phyloP scores from a whole-genome alignment of 371 early-diverging fungal genomes.

The Funneliformis caledonium region DNA sequence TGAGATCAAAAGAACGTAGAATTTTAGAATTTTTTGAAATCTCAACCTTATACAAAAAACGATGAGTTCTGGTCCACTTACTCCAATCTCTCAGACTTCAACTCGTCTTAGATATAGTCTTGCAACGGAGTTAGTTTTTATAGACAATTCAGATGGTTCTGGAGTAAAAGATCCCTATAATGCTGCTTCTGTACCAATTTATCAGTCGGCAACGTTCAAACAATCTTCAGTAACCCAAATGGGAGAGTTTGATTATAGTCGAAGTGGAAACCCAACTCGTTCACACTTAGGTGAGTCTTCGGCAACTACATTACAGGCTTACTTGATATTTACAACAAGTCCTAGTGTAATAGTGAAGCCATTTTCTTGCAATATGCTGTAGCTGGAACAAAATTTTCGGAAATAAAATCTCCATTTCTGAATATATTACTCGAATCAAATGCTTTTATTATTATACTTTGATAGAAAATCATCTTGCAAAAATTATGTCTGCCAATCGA shows the following conservation, averaged over 20 bases:
- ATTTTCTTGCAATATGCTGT: not conserved
- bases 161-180: constrained; percentile 81
- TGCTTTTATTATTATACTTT: not conserved
- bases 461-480: constrained; percentile 79
- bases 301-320: not conserved
- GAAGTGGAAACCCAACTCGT: constrained; percentile 90
- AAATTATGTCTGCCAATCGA: constrained; percentile 80
- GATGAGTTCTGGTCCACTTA: constrained; percentile 24
- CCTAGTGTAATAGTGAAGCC: not conserved
- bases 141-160: constrained; percentile 68
- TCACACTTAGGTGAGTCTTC: constrained; percentile 72
- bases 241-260: constrained; percentile 93
- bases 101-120: constrained; percentile 69
- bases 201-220: constrained; percentile 97
- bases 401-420: not conserved
- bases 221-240: constrained; percentile 77
- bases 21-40: too few species aligned
- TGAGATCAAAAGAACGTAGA: too few species aligned
- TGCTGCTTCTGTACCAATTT: constrained; percentile 92
- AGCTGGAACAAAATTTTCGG: not conserved
- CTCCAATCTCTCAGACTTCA: constrained; percentile 50
- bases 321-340: not conserved
- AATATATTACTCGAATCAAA: not conserved
- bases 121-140: constrained; percentile 87
- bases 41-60: not conserved